Base-by-base conservation (phyloP, 768 basidiomycete genomes). In the Amanita inopinata region DNA sequence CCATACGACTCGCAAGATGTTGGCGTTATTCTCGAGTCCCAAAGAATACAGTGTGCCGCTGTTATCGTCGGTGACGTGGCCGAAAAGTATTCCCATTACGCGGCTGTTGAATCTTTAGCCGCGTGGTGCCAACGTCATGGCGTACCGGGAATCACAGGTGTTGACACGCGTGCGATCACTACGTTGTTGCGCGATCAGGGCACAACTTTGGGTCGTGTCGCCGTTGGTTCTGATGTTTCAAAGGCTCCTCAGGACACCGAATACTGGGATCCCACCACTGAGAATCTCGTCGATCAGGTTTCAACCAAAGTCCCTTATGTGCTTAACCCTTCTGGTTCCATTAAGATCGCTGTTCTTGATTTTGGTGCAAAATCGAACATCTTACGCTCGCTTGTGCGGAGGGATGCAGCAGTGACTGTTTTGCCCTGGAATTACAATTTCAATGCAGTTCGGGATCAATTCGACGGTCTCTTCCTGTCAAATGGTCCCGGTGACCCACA, bases 341-440 rank as follows among this genome's bases (percentile, higher is more conserved):
- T 96, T 53, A 87, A 82, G 57, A 89, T 99, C 49, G 96, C 92
- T 10, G 85, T 99, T 11, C 79, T 98, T 46, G 96, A 98, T 61
- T 98, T 96, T 56, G 96, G 96, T 46, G 84, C 83, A 46, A 99
- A 99, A 63, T 93, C 96, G 38, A 99, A 99, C 65, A 99, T 99
- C 48, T 67, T 90, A 43, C 89, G 96, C 45, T 79, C 90, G 2
- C 80, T 99, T 49, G 81, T 96, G 50, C 81, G 85, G 51, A 84
- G 96, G 31, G 87, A 80, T 44, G 96, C 91, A 1, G 74, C 85
- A 14, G 88, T 98, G 32, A 97, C 94, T 5, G 93, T 99, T 41
- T 67, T 98, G 25, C 96, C 96, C 0, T 99, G 96, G 96, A 81
- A 98, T 63, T 94, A 73, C 62, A 89, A 99, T 64, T 97, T 99